A percentile compares a stretch with the other conserved stretches of the same genome.
These are phyloP conservation scores for Lactarius akahatsu DNA, from an alignment of 768 basidiomycete genomes.

Conservation along the genomic window DNA sequence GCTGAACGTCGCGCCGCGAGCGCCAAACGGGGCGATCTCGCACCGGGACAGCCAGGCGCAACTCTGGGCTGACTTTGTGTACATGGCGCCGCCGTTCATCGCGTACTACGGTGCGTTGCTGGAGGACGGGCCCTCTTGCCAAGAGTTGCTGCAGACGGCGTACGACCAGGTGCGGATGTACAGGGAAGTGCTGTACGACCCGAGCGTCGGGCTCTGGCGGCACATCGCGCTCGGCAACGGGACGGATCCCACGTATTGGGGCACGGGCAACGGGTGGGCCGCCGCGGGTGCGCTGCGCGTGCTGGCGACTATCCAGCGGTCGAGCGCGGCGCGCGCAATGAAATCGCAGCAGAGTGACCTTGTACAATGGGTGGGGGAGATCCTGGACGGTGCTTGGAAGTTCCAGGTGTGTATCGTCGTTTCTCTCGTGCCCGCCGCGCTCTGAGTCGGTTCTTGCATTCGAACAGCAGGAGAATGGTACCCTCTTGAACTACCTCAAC, in stretches of 20 bases:
- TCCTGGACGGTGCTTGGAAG: slow-evolving; percentile 44
- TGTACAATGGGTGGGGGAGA: slow-evolving; percentile 54
- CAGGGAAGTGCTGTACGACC: slow-evolving; percentile 48
- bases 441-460: neutral
- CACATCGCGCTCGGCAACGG: slow-evolving; percentile 51
- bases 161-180: slow-evolving; percentile 59
- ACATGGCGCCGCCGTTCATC: slow-evolving; percentile 66
- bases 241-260: slow-evolving; percentile 55
- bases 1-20: slow-evolving; percentile 44
- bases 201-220: slow-evolving; percentile 49
- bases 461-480: slow-evolving; percentile 44
- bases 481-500: slow-evolving; percentile 54
- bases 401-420: slow-evolving; percentile 39
- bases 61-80: slow-evolving; percentile 58
- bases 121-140: slow-evolving; percentile 38
- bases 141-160: slow-evolving; percentile 44
- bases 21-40: slow-evolving; percentile 56
- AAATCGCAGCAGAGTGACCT: slow-evolving; percentile 44
- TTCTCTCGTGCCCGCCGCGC: neutral
- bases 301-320: slow-evolving; percentile 50
- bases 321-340: slow-evolving; percentile 40
- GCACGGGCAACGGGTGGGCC: slow-evolving; percentile 72
- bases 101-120: slow-evolving; percentile 60
- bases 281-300: slow-evolving; percentile 66
- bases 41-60: slow-evolving; percentile 55